Evolutionary conservation across 2,329 filamentous ascomycete species (phyloP).

Genomic region (Botrytis porri): DNA sequence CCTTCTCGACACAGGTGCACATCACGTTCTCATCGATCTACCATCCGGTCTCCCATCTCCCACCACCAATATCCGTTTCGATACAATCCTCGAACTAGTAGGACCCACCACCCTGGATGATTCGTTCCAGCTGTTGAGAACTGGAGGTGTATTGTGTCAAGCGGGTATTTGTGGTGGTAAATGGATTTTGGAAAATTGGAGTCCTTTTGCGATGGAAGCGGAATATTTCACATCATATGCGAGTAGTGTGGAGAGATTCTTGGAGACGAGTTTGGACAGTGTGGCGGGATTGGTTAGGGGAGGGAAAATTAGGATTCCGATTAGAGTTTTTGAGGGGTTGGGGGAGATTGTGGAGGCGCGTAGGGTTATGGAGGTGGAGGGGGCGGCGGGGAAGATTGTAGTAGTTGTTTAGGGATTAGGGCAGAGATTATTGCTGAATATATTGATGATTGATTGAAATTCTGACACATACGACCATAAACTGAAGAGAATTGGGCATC

Average conservation of each 20-base stretch:
- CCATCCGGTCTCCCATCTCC: neutral
- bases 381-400: neutral
- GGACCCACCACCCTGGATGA: neutral
- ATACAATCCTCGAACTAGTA: neutral
- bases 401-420: neutral
- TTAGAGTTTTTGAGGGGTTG: neutral
- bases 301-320: neutral
- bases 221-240: neutral
- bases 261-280: neutral
- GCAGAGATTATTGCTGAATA: fast-evolving
- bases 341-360: neutral
- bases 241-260: neutral
- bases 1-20: neutral
- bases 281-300: neutral
- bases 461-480: neutral
- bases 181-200: neutral
- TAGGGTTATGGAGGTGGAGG: neutral
- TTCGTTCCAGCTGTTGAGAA: neutral
- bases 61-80: neutral
- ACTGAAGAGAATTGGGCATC: neutral
- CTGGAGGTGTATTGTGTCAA: neutral
- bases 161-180: neutral
- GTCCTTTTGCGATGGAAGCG: neutral
- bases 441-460: fast-evolving
- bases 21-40: neutral